phyloP scores from a whole-genome alignment of 2,329 filamentous ascomycete species.

The Cordyceps javanica region DNA sequence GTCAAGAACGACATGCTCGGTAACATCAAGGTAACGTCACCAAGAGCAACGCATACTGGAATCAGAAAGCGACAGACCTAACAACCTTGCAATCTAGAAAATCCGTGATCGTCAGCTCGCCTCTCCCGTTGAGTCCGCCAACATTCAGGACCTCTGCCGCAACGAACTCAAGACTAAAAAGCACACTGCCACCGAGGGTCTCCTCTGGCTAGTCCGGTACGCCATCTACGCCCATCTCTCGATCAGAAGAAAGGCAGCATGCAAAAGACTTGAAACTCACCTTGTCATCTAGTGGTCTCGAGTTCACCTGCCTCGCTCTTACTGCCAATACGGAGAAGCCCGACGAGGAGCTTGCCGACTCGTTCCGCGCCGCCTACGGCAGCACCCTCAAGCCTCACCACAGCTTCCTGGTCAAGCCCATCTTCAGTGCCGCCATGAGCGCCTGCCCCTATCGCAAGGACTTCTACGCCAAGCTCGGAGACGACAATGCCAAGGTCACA shows the following conservation, averaged over 20 bases:
- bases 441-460: conserved; percentile 89
- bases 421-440: conserved; percentile 90
- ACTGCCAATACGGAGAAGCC: conserved; percentile 66
- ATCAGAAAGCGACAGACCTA: background rate
- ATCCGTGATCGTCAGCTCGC: conserved; percentile 75
- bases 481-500: conserved; percentile 56
- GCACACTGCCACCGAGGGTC: conserved; percentile 79
- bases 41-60: background rate
- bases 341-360: conserved; percentile 70
- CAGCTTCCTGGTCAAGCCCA: conserved; percentile 79
- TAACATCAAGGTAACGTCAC: conserved; percentile 71
- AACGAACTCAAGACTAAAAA: conserved; percentile 90
- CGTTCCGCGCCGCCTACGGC: conserved; percentile 81
- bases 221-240: background rate
- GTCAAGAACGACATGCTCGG: conserved; percentile 88
- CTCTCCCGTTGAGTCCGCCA: conserved; percentile 71
- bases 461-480: conserved; percentile 84
- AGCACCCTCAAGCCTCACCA: conserved; percentile 88
- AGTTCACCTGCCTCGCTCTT: conserved; percentile 86
- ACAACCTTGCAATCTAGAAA: conserved; percentile 56
- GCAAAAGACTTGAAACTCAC: background rate
- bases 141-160: conserved; percentile 74
- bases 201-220: conserved; percentile 86
- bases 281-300: conserved; percentile 62
- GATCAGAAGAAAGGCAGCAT: conserved; percentile 20